Evolutionary conservation across 2,329 filamentous ascomycete species (phyloP).

Genomic region (Colletotrichum tofieldiae): DNA sequence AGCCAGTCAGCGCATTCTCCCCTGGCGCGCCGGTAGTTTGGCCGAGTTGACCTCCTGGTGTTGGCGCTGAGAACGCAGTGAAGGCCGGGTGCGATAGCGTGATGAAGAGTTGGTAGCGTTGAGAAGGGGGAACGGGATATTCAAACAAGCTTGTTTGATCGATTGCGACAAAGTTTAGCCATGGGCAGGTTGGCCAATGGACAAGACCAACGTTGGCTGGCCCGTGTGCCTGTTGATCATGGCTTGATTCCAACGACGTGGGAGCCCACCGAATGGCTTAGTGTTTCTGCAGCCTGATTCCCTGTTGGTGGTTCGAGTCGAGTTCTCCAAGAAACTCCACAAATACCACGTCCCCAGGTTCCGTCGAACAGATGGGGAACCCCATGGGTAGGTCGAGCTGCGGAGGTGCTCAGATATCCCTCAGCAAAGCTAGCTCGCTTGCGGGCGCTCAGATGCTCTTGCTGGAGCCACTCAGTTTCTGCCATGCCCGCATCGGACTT

Average conservation of each 20-base stretch:
- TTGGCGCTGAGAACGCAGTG: background rate
- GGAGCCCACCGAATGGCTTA: background rate
- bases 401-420: background rate
- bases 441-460: background rate
- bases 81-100: background rate
- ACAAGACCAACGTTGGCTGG: background rate
- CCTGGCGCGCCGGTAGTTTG: conserved; percentile 33
- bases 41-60: conserved; percentile 11
- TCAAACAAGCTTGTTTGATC: background rate
- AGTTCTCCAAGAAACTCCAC: background rate
- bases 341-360: background rate
- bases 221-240: conserved; percentile 7
- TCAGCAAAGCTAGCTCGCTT: background rate
- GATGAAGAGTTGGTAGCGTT: background rate
- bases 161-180: background rate
- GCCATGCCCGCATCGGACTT: background rate
- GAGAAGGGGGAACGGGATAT: background rate
- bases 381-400: background rate
- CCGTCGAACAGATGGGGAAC: background rate
- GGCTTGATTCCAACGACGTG: background rate
- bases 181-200: background rate
- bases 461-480: background rate
- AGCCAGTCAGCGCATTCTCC: background rate
- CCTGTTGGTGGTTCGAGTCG: background rate
- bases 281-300: background rate